Conservation (phyloP, 2,329 filamentous ascomycete species). For the Thermothelomyces thermophilus region DNA sequence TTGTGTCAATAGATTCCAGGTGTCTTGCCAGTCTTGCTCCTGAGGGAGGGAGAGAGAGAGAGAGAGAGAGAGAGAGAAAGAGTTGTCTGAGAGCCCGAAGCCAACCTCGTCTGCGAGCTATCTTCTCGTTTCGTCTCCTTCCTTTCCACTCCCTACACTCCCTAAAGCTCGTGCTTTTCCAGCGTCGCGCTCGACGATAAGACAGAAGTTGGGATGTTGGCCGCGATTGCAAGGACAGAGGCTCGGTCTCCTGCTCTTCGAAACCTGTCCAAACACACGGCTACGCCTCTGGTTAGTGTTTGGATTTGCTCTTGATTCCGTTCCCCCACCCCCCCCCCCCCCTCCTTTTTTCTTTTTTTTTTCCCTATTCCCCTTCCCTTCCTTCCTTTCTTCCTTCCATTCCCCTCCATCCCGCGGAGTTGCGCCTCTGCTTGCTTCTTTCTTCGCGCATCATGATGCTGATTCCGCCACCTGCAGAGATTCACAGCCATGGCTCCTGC, state of each 20-base stretch:
- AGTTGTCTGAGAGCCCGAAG: neutral
- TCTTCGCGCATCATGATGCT: neutral
- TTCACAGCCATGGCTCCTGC: conserved; percentile 45
- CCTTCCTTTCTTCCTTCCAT: neutral
- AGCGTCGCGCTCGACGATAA: neutral
- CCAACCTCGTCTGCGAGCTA: neutral
- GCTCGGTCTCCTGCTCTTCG: conserved; percentile 31
- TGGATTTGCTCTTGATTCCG: neutral
- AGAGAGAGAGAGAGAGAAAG: too few relatives aligned
- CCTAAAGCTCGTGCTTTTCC: conserved; percentile 2
- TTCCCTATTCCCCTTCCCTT: too few relatives aligned
- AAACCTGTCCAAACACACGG: conserved; percentile 24
- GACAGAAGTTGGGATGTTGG: conserved; percentile 31
- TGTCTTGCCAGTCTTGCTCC: neutral
- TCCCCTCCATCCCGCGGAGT: neutral
- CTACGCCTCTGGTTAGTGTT: conserved; percentile 25
- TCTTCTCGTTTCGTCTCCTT: neutral
- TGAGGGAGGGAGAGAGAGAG: too few relatives aligned
- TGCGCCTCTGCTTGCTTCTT: neutral
- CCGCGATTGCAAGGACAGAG: conserved; percentile 32
- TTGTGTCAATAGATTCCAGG: conserved; percentile 7
- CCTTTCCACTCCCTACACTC: conserved; percentile 2
- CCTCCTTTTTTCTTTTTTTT: too few relatives aligned
- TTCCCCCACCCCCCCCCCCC: too few relatives aligned
- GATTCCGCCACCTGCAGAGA: conserved; percentile 24